Percentiles rank a stretch among this genome's conserved stretches.
phyloP scores from a whole-genome alignment of 306 rosid species.

The Hippophae tibetana region DNA sequence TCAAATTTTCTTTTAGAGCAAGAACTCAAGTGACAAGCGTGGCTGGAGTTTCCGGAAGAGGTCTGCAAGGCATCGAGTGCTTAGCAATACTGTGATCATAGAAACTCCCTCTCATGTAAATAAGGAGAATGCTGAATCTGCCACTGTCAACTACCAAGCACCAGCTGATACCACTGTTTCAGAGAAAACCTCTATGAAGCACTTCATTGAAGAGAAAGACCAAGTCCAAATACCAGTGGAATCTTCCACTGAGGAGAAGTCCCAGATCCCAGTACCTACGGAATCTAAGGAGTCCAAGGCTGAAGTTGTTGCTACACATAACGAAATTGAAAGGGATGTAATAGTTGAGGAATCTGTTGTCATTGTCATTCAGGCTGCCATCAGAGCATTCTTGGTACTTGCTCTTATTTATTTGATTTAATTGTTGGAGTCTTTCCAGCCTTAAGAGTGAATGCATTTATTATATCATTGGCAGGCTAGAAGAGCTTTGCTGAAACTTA shows the following conservation, averaged over 20 bases:
- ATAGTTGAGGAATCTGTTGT: slow-evolving; percentile 44
- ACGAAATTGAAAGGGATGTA: slow-evolving; percentile 35
- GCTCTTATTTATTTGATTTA: slow-evolving; percentile 13
- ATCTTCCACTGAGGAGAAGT: slow-evolving; percentile 15
- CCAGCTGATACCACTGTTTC: slow-evolving; percentile 33
- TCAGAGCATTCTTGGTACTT: slow-evolving; percentile 69
- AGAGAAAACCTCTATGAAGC: slow-evolving; percentile 43
- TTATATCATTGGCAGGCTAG: slow-evolving; percentile 42
- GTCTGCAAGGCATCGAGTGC: slow-evolving; percentile 78
- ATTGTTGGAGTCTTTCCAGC: background rate
- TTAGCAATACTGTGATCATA: slow-evolving; percentile 66
- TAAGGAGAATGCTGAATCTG: slow-evolving; percentile 59
- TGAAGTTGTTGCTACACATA: slow-evolving; percentile 16
- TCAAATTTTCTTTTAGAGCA: slow-evolving; percentile 31
- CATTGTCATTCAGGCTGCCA: slow-evolving; percentile 62
- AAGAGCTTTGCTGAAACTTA: slow-evolving; percentile 35
- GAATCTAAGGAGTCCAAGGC: background rate
- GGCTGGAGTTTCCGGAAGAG: slow-evolving; percentile 95
- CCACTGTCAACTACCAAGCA: slow-evolving; percentile 30
- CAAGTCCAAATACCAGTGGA: slow-evolving; percentile 28
- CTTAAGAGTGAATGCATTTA: slow-evolving; percentile 1
- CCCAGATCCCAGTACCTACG: background rate
- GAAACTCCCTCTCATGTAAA: slow-evolving; percentile 46
- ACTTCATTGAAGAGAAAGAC: slow-evolving; percentile 45
- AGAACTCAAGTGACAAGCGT: slow-evolving; percentile 66